A percentile compares a stretch with the other conserved stretches of the same genome.
phyloP scores from a whole-genome alignment of 2,329 filamentous ascomycete genomes.

The Arthrobotrys sphaeroides region DNA sequence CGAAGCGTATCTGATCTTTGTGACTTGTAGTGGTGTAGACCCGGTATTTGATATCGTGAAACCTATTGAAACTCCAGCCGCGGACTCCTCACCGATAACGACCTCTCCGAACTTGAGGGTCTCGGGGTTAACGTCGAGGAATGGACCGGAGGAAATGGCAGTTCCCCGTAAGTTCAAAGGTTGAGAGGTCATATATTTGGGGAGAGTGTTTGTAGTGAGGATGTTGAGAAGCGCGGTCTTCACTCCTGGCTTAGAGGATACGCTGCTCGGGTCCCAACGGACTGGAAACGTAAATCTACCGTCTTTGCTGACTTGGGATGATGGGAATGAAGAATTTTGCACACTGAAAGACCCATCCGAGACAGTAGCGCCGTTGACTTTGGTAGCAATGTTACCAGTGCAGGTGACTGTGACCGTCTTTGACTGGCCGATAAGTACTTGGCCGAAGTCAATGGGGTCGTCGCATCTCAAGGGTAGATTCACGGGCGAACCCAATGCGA shows the following conservation, averaged over 20 bases:
- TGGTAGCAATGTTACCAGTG: conserved; percentile 61
- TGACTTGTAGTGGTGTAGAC: conserved; percentile 60
- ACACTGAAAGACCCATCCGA: conserved; percentile 61
- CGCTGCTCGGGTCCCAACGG: conserved; percentile 61
- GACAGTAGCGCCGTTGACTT: conserved; percentile 61
- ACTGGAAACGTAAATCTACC: conserved; percentile 62
- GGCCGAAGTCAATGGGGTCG: conserved; percentile 62
- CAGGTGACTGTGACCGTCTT: conserved; percentile 60
- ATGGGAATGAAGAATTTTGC: conserved; percentile 61
- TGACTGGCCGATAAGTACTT: conserved; percentile 60
- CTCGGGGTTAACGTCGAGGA: conserved; percentile 60
- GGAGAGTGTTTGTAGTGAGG: conserved; percentile 61
- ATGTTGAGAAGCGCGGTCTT: conserved; percentile 61
- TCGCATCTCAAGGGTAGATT: conserved; percentile 62
- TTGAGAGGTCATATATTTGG: conserved; percentile 61
- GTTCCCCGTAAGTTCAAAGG: conserved; percentile 62
- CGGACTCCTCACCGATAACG: conserved; percentile 60
- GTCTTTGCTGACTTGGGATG: conserved; percentile 60
- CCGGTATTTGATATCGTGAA: conserved; percentile 62
- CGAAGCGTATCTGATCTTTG: conserved; percentile 60
- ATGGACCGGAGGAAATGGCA: conserved; percentile 61
- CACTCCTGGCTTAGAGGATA: conserved; percentile 60
- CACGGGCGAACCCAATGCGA: conserved; percentile 62
- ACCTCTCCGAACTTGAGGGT: conserved; percentile 62
- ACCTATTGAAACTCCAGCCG: conserved; percentile 58